phyloP scores from a whole-genome alignment of 208 protist species.

The Novymonas esmeraldas region DNA sequence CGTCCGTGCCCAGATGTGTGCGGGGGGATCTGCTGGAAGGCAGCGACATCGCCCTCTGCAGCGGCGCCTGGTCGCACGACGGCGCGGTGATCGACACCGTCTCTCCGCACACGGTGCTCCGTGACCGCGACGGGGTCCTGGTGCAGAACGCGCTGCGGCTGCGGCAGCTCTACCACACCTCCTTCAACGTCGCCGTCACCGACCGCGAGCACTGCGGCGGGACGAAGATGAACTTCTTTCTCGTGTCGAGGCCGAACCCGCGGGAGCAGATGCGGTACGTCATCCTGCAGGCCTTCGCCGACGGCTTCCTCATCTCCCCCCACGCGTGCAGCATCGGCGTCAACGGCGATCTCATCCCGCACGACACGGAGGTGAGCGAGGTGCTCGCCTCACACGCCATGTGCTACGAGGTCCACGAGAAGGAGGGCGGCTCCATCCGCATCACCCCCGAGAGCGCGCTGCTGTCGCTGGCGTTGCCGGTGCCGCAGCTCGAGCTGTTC shows the following conservation, averaged over 20 bases:
- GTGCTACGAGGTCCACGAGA: constrained; percentile 37
- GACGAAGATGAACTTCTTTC: constrained; percentile 13
- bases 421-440: constrained; percentile 57
- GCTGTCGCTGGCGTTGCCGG: constrained; percentile 34
- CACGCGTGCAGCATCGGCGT: constrained; percentile 19
- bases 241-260: constrained; percentile 12
- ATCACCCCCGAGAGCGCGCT: constrained; percentile 40
- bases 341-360: constrained; percentile 12
- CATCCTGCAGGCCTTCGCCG: constrained; percentile 24
- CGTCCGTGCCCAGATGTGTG: constrained; percentile 4
- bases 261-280: constrained; percentile 14
- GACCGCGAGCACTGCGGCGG: constrained; percentile 7
- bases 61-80: constrained; percentile 40
- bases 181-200: constrained; percentile 32
- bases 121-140: constrained; percentile 41
- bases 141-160: constrained; percentile 19
- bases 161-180: constrained; percentile 20
- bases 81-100: constrained; percentile 63
- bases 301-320: constrained; percentile 22
- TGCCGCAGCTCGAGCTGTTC: constrained; percentile 63
- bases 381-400: constrained; percentile 5
- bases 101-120: constrained; percentile 46
- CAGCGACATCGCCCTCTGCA: constrained; percentile 43
- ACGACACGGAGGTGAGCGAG: constrained; percentile 14
- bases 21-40: constrained; percentile 26